A percentile compares a stretch with the other conserved stretches of the same genome.
These are phyloP conservation scores for Gaillardinia entomophila DNA, from an alignment of 805 yeast species.

Conservation along the genomic window DNA sequence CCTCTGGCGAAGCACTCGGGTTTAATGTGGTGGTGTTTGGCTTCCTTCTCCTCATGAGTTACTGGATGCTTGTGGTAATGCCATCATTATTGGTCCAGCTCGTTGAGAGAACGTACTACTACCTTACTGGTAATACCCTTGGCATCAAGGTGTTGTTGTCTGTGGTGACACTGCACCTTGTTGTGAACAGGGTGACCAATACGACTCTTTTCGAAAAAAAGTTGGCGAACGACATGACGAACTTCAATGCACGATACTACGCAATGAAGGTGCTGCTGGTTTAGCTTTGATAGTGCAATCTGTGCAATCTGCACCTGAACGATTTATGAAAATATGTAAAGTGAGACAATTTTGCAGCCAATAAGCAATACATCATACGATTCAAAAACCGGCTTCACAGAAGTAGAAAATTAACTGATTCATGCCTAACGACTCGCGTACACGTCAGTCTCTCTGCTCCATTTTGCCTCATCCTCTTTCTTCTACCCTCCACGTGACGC, in stretches of 20 bases:
- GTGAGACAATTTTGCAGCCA: no score
- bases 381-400: no score
- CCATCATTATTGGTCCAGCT: slow-evolving; percentile 6
- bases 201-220: background rate
- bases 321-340: no score
- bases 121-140: slow-evolving; percentile 11
- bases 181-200: background rate
- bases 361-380: no score
- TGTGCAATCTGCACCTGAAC: no score
- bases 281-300: no score
- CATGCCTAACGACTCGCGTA: no score
- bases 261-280: no score
- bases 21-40: slow-evolving; percentile 12
- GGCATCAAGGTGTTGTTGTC: slow-evolving; percentile 4
- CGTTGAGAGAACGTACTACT: slow-evolving; percentile 11
- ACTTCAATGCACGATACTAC: background rate
- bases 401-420: no score
- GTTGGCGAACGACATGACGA: background rate
- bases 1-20: slow-evolving; percentile 15
- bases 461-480: no score
- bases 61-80: slow-evolving; percentile 9
- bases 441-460: no score
- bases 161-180: slow-evolving; percentile 1
- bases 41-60: slow-evolving; percentile 8
- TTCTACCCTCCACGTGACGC: no score